A percentile compares a stretch with the other conserved stretches of the same genome.
Evolutionary conservation across 352 stramenopile species (phyloP).

Genomic region (Nothophytophthora sp.): DNA sequence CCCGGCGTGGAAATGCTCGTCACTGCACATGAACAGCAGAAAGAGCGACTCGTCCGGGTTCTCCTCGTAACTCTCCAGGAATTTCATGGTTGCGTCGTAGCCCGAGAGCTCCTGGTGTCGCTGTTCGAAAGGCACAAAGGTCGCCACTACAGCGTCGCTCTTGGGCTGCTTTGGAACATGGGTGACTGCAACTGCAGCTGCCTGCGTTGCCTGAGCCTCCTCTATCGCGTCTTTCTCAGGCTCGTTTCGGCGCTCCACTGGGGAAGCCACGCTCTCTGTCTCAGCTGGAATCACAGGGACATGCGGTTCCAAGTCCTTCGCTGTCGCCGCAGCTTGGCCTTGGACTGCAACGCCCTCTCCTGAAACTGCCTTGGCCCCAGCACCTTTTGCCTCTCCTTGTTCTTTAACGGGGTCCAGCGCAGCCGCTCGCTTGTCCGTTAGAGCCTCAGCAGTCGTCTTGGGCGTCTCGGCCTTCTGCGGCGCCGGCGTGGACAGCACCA

Average conservation of each 20-base stretch:
- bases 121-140: constrained; percentile 21
- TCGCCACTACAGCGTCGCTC: too few relatives aligned
- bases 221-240: constrained; percentile 5
- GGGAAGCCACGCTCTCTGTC: neutral
- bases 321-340: too few relatives aligned
- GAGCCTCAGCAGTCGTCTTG: constrained; percentile 1
- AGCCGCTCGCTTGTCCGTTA: constrained; percentile 4
- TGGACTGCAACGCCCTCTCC: too few relatives aligned
- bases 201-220: neutral
- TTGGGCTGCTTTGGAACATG: too few relatives aligned
- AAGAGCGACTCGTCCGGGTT: constrained; percentile 49
- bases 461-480: constrained; percentile 6
- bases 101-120: constrained; percentile 48
- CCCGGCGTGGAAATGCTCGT: constrained; percentile 45
- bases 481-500: constrained; percentile 17
- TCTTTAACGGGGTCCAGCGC: too few relatives aligned
- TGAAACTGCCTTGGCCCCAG: too few relatives aligned
- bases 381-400: neutral
- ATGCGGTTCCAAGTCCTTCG: constrained; percentile 16
- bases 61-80: constrained; percentile 48
- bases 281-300: constrained; percentile 18
- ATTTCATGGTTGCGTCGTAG: constrained; percentile 50
- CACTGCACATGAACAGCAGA: constrained; percentile 72
- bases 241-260: constrained; percentile 8
- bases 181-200: neutral